These are phyloP conservation scores for Fistulifera solaris DNA, from an alignment of 108 stramenopile species.

Conservation along the genomic window DNA sequence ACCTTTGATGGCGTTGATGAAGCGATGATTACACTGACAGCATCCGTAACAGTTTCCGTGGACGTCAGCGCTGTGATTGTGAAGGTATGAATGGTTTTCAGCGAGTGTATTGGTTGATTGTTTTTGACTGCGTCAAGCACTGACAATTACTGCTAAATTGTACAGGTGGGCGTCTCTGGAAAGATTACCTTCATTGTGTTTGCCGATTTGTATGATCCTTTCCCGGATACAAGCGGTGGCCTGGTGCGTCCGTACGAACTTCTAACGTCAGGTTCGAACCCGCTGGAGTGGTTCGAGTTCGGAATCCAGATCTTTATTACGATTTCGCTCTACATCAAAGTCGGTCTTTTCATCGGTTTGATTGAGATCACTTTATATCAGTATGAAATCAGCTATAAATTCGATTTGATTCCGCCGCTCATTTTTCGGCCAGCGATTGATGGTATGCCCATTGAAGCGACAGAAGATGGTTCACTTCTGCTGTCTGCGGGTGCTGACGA, in stretches of 20 bases:
- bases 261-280: conserved; percentile 5
- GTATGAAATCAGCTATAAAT: not conserved
- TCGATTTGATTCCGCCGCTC: conserved; percentile 1
- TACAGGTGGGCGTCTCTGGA: conserved; percentile 11
- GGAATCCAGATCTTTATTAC: conserved; percentile 12
- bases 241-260: conserved; percentile 25
- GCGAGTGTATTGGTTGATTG: too few relatives aligned
- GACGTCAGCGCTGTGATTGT: conserved; percentile 19
- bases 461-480: not conserved
- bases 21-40: conserved; percentile 14
- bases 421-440: not conserved
- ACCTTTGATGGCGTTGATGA: conserved; percentile 27
- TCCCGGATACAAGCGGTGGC: conserved; percentile 17
- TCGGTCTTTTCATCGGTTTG: not conserved
- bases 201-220: conserved; percentile 26
- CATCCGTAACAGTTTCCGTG: conserved; percentile 5
- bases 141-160: too few relatives aligned
- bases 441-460: not conserved
- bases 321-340: conserved; percentile 16
- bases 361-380: not conserved
- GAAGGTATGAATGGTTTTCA: not conserved
- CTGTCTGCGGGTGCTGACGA: not conserved
- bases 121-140: too few relatives aligned
- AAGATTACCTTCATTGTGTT: conserved; percentile 13
- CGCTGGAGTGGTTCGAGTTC: conserved; percentile 32